Percentiles rank a stretch among this genome's conserved stretches.
These are phyloP conservation scores for Spergularia azorica DNA, from an alignment of 179 eudicot species.

Conservation along the genomic window DNA sequence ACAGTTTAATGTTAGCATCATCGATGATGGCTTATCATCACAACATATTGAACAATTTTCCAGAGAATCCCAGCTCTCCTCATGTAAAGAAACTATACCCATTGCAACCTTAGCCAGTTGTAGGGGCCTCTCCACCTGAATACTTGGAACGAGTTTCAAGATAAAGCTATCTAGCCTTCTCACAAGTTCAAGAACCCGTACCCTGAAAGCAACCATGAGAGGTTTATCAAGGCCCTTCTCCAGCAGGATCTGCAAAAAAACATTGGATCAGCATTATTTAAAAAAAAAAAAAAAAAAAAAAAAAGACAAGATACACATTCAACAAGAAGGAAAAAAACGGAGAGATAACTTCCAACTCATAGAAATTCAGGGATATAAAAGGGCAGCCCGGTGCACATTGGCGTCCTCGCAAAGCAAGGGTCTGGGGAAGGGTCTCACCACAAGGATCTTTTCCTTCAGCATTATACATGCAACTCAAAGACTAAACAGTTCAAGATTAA, in stretches of 20 bases:
- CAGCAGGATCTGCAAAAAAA: constrained; percentile 45
- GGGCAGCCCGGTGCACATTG: no score
- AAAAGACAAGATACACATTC: not conserved
- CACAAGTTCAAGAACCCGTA: constrained; percentile 55
- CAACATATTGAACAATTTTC: constrained; percentile 69
- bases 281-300: no score
- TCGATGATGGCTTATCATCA: constrained; percentile 57
- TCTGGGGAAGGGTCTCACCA: no score
- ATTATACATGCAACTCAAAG: no score
- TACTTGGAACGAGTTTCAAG: constrained; percentile 43
- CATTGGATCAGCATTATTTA: constrained; percentile 3
- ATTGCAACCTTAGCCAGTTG: constrained; percentile 70
- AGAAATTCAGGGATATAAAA: not conserved
- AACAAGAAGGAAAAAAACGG: not conserved
- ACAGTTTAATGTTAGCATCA: constrained; percentile 62
- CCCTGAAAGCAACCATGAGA: constrained; percentile 59
- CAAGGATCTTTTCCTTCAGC: no score
- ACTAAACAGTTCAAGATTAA: no score
- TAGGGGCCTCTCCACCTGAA: constrained; percentile 50
- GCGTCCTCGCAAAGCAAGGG: no score
- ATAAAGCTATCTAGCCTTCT: constrained; percentile 48
- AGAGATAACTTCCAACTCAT: not conserved
- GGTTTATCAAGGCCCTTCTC: constrained; percentile 50
- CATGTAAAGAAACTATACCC: constrained; percentile 50
- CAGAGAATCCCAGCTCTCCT: constrained; percentile 29